phyloP scores from a whole-genome alignment of 129 eudicot species.

The Apium graveolens region DNA sequence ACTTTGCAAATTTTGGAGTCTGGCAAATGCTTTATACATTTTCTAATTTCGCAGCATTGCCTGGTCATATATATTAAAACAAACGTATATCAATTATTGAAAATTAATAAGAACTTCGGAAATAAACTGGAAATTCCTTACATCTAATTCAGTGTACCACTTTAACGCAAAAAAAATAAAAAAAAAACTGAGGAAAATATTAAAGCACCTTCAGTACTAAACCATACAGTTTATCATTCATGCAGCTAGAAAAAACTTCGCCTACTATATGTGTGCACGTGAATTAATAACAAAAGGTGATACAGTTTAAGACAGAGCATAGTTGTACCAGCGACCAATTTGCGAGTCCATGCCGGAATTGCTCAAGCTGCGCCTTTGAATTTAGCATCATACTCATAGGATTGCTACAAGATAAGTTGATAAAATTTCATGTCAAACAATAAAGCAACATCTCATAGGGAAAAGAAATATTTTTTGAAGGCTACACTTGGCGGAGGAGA shows the following conservation, averaged over 20 bases:
- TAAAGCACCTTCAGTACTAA: neutral
- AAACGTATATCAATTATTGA: neutral
- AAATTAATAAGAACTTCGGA: neutral
- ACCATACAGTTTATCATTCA: neutral
- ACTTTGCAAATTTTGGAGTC: neutral
- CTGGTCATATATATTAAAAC: neutral
- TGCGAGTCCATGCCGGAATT: neutral
- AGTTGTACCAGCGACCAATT: neutral
- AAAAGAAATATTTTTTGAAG: neutral
- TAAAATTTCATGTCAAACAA: neutral
- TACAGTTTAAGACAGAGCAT: neutral
- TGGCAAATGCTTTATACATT: neutral
- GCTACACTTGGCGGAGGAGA: neutral
- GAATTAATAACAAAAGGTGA: neutral
- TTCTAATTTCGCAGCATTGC: conserved; percentile 1
- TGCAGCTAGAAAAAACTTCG: neutral
- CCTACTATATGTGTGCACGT: neutral
- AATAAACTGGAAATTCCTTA: neutral
- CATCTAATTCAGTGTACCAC: neutral
- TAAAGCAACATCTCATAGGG: neutral
- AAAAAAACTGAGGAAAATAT: neutral
- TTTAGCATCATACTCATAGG: conserved; percentile 87
- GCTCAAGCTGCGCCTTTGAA: conserved; percentile 58
- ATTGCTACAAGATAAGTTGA: conserved; percentile 47
- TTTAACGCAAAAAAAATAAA: neutral